Conservation (phyloP, 768 basidiomycete species). For the Podaxis rugospora region DNA sequence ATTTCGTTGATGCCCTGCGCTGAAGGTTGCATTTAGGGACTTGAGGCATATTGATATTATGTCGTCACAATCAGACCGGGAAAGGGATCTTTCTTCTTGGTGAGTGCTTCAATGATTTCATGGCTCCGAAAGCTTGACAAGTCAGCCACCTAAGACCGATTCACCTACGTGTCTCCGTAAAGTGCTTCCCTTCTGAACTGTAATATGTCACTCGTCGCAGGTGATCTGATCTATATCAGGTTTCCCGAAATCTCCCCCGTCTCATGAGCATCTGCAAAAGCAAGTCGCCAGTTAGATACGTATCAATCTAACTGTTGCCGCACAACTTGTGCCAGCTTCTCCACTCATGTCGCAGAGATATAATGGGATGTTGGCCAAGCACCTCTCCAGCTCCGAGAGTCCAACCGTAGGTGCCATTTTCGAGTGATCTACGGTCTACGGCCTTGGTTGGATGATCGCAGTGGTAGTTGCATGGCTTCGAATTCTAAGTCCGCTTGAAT, state of each 20-base stretch:
- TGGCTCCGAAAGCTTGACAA: neutral
- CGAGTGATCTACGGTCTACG: neutral
- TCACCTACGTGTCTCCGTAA: neutral
- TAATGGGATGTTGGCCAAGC: neutral
- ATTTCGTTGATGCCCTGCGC: neutral
- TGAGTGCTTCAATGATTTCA: neutral
- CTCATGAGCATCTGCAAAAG: conserved; percentile 4
- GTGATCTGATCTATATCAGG: conserved; percentile 6
- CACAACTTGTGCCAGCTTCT: neutral
- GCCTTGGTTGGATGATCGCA: conserved; percentile 2
- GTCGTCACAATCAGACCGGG: neutral
- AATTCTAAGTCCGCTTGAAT: too few relatives aligned
- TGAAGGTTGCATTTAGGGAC: conserved; percentile 10
- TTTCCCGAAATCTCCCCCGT: neutral
- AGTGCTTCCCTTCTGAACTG: neutral
- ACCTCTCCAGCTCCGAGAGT: neutral
- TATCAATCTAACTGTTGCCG: neutral
- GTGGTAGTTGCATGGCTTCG: too few relatives aligned
- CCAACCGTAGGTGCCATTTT: neutral
- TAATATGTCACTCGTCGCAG: neutral
- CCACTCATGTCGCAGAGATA: neutral
- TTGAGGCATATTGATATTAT: conserved; percentile 1
- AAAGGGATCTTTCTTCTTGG: neutral
- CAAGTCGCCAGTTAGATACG: neutral
- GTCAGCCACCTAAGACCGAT: neutral